Evolutionary conservation across 2,329 filamentous ascomycete species (phyloP), one percentile per base, ranked within the genome.

Genomic region (Penicillium crustosum): DNA sequence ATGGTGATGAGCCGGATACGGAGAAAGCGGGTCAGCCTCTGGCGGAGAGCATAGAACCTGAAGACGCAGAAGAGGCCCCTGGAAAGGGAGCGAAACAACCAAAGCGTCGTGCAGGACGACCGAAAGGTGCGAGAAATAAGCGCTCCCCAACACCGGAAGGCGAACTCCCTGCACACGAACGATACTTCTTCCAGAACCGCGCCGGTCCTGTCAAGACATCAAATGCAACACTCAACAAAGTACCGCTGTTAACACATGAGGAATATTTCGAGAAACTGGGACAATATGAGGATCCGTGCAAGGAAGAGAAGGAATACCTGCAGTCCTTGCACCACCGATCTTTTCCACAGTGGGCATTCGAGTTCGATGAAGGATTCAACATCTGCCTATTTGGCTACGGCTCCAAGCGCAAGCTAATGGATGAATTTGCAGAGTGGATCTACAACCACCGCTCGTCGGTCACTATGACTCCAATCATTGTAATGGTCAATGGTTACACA

Each of bases 341-440:
- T 0, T 97, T 96, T 72, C 84, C 88, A 2, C 94, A 97, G 72
- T 99, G 94, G 94, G 78, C 83, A 0, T 97, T 97, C 72, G 94
- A 99, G 78, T 83, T 97, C 17, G 82, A 86, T 6, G 86, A 96
- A 72, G 87, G 87, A 23, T 97, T 96, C 79, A 92, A 90, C 68
- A 80, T 97, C 51, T 96, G 94, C 70, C 78, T 97, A 0, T 97
- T 95, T 72, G 94, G 94, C 31, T 96, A 91, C 72, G 94, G 94
- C 0, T 96, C 92, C 2, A 99, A 99, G 75, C 83, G 90, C 35
- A 77, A 80, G 3, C 83, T 97, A 1, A 80, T 93, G 10, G 85
- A 88, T 59, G 81, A 84, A 43, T 95, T 96, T 71, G 92, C 91
- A 0, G 83, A 85, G 55, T 85, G 90, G 73, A 69, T 90, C 15